These are phyloP conservation scores for Chlamydomonas sp. DNA, from an alignment of 139 green algal genomes.

Conservation along the genomic window DNA sequence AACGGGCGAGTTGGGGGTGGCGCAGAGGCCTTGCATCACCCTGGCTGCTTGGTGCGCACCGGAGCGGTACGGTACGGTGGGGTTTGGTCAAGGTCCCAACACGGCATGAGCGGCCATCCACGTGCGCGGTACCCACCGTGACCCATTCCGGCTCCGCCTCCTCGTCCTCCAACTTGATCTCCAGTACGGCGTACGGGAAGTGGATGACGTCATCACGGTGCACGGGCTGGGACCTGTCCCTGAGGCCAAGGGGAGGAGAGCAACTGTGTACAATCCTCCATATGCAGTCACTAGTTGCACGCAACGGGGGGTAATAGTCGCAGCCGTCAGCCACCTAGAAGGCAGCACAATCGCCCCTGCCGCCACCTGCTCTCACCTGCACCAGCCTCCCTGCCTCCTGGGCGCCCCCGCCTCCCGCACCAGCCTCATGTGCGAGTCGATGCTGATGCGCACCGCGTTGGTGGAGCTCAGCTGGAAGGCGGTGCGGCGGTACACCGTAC, in stretches of 20 bases:
- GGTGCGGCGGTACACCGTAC: slow-evolving; percentile 62
- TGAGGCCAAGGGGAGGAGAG: background rate
- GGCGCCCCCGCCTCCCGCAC: slow-evolving; percentile 49
- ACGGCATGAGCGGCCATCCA: too few relatives aligned
- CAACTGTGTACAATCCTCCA: too few relatives aligned
- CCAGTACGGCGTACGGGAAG: slow-evolving; percentile 86
- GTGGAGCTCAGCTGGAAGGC: slow-evolving; percentile 75
- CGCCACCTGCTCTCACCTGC: background rate
- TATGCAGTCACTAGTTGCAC: too few relatives aligned
- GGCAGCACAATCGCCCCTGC: too few relatives aligned
- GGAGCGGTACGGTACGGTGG: too few relatives aligned
- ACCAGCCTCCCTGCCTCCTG: slow-evolving; percentile 18
- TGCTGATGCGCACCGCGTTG: slow-evolving; percentile 69
- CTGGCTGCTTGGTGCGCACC: too few relatives aligned
- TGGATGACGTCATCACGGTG: slow-evolving; percentile 38
- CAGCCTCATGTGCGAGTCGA: slow-evolving; percentile 78
- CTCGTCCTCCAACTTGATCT: slow-evolving; percentile 85
- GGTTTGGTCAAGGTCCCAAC: too few relatives aligned
- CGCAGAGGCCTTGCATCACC: too few relatives aligned
- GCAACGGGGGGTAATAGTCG: too few relatives aligned
- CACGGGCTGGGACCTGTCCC: slow-evolving; percentile 27
- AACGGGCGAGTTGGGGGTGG: too few relatives aligned
- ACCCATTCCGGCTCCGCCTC: slow-evolving; percentile 57
- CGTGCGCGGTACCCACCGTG: slow-evolving; percentile 9
- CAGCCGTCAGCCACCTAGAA: too few relatives aligned